Evolutionary conservation across 805 yeast genomes (phyloP).

Genomic region (Scheffersomyces lignosus): DNA sequence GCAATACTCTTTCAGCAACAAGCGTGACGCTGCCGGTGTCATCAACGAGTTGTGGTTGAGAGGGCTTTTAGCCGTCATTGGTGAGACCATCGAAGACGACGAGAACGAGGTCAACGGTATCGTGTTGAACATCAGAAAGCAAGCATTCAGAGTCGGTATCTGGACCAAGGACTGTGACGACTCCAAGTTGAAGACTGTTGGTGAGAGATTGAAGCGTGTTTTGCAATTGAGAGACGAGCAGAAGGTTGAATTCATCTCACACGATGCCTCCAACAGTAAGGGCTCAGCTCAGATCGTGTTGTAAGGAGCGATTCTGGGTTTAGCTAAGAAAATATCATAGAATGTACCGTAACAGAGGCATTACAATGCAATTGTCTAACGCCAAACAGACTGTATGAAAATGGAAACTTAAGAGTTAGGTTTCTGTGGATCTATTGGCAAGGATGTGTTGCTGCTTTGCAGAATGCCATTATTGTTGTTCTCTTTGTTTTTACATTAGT

Average conservation of each 20-base stretch:
- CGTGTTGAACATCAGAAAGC: constrained; percentile 84
- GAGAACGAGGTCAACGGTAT: constrained; percentile 90
- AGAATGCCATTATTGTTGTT: too few species aligned
- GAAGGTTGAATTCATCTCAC: constrained; percentile 76
- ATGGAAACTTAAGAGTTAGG: too few species aligned
- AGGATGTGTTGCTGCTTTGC: too few species aligned
- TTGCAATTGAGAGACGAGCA: constrained; percentile 73
- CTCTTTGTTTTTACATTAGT: too few species aligned
- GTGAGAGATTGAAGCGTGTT: constrained; percentile 83
- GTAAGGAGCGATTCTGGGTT: constrained; percentile 16
- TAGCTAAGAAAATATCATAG: neutral
- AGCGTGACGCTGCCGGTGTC: constrained; percentile 54
- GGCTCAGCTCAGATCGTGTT: constrained; percentile 37
- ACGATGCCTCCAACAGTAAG: constrained; percentile 51
- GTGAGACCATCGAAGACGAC: constrained; percentile 88
- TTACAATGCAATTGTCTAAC: too few species aligned
- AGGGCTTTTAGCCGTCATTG: constrained; percentile 84
- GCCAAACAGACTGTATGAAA: too few species aligned
- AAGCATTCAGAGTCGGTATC: constrained; percentile 79
- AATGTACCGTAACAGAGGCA: too few species aligned
- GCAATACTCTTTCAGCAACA: constrained; percentile 68
- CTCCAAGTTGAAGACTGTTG: constrained; percentile 65
- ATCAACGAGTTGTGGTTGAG: constrained; percentile 93
- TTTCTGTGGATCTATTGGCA: too few species aligned
- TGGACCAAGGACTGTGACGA: constrained; percentile 87